Conservation (phyloP, 2,329 filamentous ascomycete species). For the Akanthomyces dipterigenus region DNA sequence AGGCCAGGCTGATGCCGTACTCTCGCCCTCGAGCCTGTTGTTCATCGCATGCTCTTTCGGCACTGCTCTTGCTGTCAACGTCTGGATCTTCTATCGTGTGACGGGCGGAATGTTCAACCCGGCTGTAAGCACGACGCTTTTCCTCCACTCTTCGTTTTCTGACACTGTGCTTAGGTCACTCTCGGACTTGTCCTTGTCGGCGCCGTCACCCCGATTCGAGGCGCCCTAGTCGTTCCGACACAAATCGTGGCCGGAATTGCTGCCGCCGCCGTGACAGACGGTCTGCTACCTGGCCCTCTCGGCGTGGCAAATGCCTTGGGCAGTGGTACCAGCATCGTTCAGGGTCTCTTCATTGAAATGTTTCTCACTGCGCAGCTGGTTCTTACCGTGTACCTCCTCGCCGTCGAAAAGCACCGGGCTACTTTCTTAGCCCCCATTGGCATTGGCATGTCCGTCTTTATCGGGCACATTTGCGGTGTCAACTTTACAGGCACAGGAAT, state of each 20-base stretch:
- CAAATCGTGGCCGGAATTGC: slow-evolving; percentile 55
- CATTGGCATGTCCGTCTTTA: slow-evolving; percentile 65
- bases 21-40: slow-evolving; percentile 32
- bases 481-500: slow-evolving; percentile 42
- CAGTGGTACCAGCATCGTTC: slow-evolving; percentile 42
- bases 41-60: slow-evolving; percentile 46
- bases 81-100: slow-evolving; percentile 51
- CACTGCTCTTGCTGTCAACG: slow-evolving; percentile 43
- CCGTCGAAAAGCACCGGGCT: slow-evolving; percentile 65
- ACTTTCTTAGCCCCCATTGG: slow-evolving; percentile 66
- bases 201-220: slow-evolving; percentile 46
- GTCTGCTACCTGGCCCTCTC: slow-evolving; percentile 50
- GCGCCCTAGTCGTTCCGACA: slow-evolving; percentile 43
- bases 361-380: slow-evolving; percentile 59
- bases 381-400: slow-evolving; percentile 61
- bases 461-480: slow-evolving; percentile 41
- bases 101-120: slow-evolving; percentile 47
- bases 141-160: neutral
- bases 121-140: slow-evolving; percentile 29
- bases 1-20: slow-evolving; percentile 19
- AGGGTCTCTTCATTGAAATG: slow-evolving; percentile 61
- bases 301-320: slow-evolving; percentile 50
- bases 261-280: slow-evolving; percentile 50
- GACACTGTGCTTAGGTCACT: slow-evolving; percentile 34
- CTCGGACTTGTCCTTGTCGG: slow-evolving; percentile 54